Evolutionary conservation across 2,329 filamentous ascomycete genomes (phyloP), one percentile per base, ranked within the genome.

Genomic region (Mycosphaerelloides madeirae): DNA sequence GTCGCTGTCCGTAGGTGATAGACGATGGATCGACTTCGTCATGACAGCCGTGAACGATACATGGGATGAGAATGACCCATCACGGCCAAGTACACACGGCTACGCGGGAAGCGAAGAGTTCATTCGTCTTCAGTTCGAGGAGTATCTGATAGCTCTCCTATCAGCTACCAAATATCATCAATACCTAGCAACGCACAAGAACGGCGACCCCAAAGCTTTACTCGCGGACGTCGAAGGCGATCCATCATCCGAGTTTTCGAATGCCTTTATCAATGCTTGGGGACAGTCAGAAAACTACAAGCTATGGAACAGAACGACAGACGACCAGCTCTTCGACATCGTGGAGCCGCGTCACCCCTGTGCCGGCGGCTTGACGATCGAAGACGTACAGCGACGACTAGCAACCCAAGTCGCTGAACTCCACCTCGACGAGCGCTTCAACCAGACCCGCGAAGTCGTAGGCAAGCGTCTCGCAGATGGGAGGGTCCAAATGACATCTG

Each of bases 61-160:
- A 0, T 98, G 93, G 93, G 93, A 98, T 62, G 88, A 95, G 32
- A 74, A 81, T 3, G 91, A 97, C 60, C 93, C 93, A 0, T 80
- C 81, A 50, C 78, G 87, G 37, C 93, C 93, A n/a, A 96, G 89
- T 60, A 95, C 88, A 2, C 84, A 96, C 74, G 90, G 90, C 22
- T 98, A 96, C 61, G 83, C 88, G 29, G 93, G 93, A 22, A 96
- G 89, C 51, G 93, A 98, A 68, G 93, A 97, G 64, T 96, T 96
- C 61, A 98, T 98, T 57, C 81, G 93, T 22, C 80, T 96, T 31
- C 91, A 97, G 60, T 98, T 98, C 52, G 93, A 98, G 68, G 90
- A 96, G 60, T 98, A 98, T 62, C 78, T 98, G 5, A 77, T 97
- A 18, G 87, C 89, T 0, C 77, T 98, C 50, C 80, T 97, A 33